Evolutionary conservation across 1,284 basidiomycete species (phyloP), one percentile per base, ranked within the genome.

Genomic region (Leucoagaricus sp.): DNA sequence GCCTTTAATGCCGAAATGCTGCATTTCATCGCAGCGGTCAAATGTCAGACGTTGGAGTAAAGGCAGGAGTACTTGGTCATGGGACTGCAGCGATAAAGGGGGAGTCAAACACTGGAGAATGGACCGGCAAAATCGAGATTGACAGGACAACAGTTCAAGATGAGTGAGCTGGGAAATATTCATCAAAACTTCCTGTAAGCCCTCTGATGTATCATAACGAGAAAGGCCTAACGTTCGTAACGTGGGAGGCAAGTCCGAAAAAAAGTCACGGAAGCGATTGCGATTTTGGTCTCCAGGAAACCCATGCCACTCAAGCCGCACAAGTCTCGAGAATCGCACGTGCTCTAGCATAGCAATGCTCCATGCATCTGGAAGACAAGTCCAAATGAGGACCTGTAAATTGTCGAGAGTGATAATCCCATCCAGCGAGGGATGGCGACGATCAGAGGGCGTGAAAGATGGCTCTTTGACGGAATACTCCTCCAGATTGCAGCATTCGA

Each of bases 381-480:
- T 48, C 45, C 53, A 54, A 40, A 47, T 31, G 23, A 54, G 45
- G 33, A 15, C 36, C 15, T 19, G 44, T 34, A 54, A 23, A 13
- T 48, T 40, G n/a, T 40, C 23, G n/a, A 47, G 46, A 38, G 45
- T 54, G 38, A 54, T 54, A 25, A 23, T 40, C 8, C 46, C 53
- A 54, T 47, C 34, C 19, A 54, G 45, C 26, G 45, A 48, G n/a
- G 53, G 53, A 48, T 48, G 51, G 29, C 53, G 53, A 33, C 46
- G 46, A 48, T 47, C 46, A 48, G 45, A 54, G 21, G 45, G 46
- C 25, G 33, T 48, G 34, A 47, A 54, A 38, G 45, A 42, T 31
- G 53, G 53, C 17, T 54, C 45, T 34, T 45, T 31, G 12, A 47
- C 19, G 13, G 45, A 48, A 48, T 47, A 47, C 38, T 54, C 45